Conservation (phyloP, 768 basidiomycete genomes). For the Suillus discolor region DNA sequence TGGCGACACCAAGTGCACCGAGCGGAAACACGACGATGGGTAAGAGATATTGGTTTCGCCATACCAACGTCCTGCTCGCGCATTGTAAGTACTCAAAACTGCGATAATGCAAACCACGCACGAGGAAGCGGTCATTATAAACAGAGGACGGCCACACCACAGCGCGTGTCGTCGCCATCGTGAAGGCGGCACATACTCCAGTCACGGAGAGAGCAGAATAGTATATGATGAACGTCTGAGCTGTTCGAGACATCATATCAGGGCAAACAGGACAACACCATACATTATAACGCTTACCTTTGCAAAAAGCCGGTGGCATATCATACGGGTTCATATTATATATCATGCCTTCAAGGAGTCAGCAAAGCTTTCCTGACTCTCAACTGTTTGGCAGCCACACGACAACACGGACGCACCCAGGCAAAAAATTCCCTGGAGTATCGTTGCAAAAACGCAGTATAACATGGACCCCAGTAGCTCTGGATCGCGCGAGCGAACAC, state of each 20-base stretch:
- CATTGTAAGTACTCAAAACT: neutral
- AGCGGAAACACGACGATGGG: constrained; percentile 52
- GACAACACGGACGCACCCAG: constrained; percentile 45
- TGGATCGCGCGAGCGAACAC: constrained; percentile 47
- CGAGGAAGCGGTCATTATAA: constrained; percentile 29
- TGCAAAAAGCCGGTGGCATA: constrained; percentile 63
- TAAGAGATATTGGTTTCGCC: constrained; percentile 47
- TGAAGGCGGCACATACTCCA: constrained; percentile 46
- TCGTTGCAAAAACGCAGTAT: constrained; percentile 52
- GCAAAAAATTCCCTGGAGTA: constrained; percentile 59
- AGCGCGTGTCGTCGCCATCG: constrained; percentile 49
- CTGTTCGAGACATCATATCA: constrained; percentile 24
- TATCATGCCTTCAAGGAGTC: constrained; percentile 50
- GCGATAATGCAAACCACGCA: constrained; percentile 15
- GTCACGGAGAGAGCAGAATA: constrained; percentile 46
- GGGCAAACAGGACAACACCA: constrained; percentile 17
- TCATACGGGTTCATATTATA: constrained; percentile 61
- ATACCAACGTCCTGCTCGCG: constrained; percentile 44
- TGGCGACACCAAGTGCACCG: constrained; percentile 44
- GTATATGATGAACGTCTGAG: constrained; percentile 47
- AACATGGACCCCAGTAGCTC: constrained; percentile 50
- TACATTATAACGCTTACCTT: constrained; percentile 41
- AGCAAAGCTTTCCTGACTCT: neutral
- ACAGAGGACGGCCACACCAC: constrained; percentile 38
- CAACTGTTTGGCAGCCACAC: neutral